Base-by-base conservation (phyloP, 495 filamentous ascomycete species). In the Penicillium cataractarum region DNA sequence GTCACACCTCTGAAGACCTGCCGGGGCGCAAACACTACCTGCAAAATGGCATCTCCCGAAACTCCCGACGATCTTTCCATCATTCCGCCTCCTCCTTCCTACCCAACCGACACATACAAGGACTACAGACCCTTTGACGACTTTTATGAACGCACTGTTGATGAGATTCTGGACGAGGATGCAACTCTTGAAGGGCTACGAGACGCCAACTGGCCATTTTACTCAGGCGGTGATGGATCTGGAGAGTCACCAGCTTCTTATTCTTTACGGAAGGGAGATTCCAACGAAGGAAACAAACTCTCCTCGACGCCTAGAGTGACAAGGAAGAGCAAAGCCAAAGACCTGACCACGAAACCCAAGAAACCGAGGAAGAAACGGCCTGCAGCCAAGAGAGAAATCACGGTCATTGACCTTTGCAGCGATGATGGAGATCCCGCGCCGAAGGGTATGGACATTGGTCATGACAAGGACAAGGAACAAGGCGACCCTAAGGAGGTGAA, bases 101-200 rank as follows among this genome's bases (percentile, higher is more conserved):
- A 67, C 55, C 61, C 74, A 17, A 37, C 61, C 19, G 37, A 62
- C 19, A 58, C 60, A 6, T 54, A 54, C 31, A 12, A 35, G n/a
- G n/a, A 54, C 37, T 71, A 70, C 57, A 55, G 70, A 27, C 55
- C 58, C 1, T 69, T 73, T 37, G 51, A 65, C 29, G 64, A 66
- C 19, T 49, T 64, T 1, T 50, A 64, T 21, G 58, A 61, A 2
- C 61, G 52, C 12, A 65, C 64, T 1, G 19, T 72, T 10, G 65
- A 78, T 7, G 13, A 57, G 21, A 78, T 76, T 19, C 57, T 78
- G 12, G 63, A 65, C 3, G 69, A 74, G 24, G 65, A 73, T 33
- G 56, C 61, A 6, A 70, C 50, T 37, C 58, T 71, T n/a, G 68
- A 74, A 59, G 58, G 55, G 40, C 65, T 60, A 7, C 55, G 60